These are phyloP conservation scores for Lasiodiplodia gonubiensis DNA, from an alignment of 2,329 filamentous ascomycete genomes.

Conservation along the genomic window DNA sequence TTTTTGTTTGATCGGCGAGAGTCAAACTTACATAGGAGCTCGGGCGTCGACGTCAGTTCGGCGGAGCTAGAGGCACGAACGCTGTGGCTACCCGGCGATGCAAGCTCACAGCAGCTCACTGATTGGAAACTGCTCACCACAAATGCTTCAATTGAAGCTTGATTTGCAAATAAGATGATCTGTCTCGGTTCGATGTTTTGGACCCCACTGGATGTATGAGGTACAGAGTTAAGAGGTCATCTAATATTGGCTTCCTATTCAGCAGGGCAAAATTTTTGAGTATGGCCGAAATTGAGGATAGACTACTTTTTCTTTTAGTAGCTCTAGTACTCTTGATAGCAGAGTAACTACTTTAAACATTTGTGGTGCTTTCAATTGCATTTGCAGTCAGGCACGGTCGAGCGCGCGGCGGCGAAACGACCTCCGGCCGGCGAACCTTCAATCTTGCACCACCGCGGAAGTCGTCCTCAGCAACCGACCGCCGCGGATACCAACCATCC, in stretches of 20 bases:
- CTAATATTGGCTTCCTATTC: not conserved
- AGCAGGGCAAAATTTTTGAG: not conserved
- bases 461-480: slow-evolving; percentile 7
- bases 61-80: not conserved
- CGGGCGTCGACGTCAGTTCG: slow-evolving; percentile 18
- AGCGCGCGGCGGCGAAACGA: slow-evolving; percentile 13
- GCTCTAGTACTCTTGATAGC: not conserved
- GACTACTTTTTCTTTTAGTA: not conserved
- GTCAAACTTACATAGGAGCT: not conserved
- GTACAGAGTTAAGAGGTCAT: not conserved
- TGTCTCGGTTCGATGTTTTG: not conserved
- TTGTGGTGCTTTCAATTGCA: not conserved
- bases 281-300: not conserved
- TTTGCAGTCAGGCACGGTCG: not conserved
- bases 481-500: not conserved
- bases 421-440: slow-evolving; percentile 10
- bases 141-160: not conserved
- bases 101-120: not conserved
- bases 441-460: slow-evolving; percentile 2
- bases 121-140: not conserved
- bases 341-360: not conserved
- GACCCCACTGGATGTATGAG: not conserved
- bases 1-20: slow-evolving; percentile 13
- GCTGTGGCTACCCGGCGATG: not conserved
- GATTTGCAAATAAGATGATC: not conserved